phyloP scores from a whole-genome alignment of 768 basidiomycete species.

The Omphalotus guepiniiformis region DNA sequence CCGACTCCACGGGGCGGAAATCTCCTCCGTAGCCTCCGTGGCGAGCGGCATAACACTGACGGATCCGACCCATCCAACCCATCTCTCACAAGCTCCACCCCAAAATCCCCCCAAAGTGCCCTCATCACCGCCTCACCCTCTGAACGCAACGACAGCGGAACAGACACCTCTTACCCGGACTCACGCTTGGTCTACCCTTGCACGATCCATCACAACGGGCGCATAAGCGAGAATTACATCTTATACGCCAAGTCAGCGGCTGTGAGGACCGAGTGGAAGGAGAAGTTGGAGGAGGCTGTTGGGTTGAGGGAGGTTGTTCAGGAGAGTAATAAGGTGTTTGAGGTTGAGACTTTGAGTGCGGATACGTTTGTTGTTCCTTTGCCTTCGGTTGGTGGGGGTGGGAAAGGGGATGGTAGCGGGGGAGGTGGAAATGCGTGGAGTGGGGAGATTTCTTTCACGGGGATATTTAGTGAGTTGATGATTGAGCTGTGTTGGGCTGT shows the following conservation, averaged over 20 bases:
- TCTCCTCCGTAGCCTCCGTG: constrained; percentile 60
- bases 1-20: constrained; percentile 73
- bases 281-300: constrained; percentile 84
- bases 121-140: too few relatives aligned
- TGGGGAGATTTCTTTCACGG: constrained; percentile 63
- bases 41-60: neutral
- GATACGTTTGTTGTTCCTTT: constrained; percentile 86
- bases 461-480: constrained; percentile 71
- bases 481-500: neutral
- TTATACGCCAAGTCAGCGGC: constrained; percentile 82
- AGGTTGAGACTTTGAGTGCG: constrained; percentile 82
- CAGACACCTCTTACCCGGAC: neutral
- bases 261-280: constrained; percentile 81
- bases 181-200: constrained; percentile 80
- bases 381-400: constrained; percentile 43
- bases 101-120: too few relatives aligned
- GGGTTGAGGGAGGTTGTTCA: constrained; percentile 81
- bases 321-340: constrained; percentile 93
- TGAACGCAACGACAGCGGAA: neutral
- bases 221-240: constrained; percentile 80
- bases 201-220: constrained; percentile 83
- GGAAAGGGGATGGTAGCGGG: neutral
- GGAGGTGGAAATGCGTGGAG: constrained; percentile 57
- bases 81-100: constrained; percentile 6
- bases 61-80: neutral